Percentiles rank a stretch among this genome's conserved stretches.
Conservation (phyloP, 805 yeast species). For the Candida mattraensis region DNA sequence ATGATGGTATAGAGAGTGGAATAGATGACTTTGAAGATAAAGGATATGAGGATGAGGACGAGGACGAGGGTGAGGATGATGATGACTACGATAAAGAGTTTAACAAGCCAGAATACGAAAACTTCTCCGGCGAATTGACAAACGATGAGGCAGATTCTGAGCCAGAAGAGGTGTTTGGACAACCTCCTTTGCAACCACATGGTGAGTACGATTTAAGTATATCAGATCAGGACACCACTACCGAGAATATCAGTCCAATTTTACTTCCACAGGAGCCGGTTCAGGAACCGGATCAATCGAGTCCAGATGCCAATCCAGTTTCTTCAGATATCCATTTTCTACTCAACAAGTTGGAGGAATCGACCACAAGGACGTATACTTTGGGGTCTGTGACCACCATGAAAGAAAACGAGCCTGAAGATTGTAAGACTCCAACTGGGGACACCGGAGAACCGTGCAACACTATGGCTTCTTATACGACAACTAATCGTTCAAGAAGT, state of each 20-base stretch:
- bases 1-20: conserved; percentile 1
- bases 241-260: conserved; percentile 14
- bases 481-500: conserved; percentile 5
- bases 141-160: conserved; percentile 10
- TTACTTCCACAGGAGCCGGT: conserved; percentile 7
- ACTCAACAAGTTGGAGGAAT: conserved; percentile 4
- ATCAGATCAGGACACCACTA: conserved; percentile 22
- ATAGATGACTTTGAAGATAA: conserved; percentile 21
- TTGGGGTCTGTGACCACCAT: conserved; percentile 17
- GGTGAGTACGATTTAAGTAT: conserved; percentile 5
- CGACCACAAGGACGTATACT: conserved; percentile 15
- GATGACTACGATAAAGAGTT: conserved; percentile 5
- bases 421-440: no score
- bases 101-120: conserved; percentile 10
- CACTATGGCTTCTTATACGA: not conserved
- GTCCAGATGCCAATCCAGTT: conserved; percentile 5
- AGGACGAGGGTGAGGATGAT: conserved; percentile 9
- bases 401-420: conserved; percentile 10
- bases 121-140: conserved; percentile 13
- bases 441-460: not conserved
- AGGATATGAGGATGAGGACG: conserved; percentile 3
- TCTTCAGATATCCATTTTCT: conserved; percentile 12
- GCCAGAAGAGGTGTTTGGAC: no score
- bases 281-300: not conserved
- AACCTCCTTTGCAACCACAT: not conserved